Evolutionary conservation across 192 early-diverging fungal species (phyloP), one percentile per base, ranked within the genome.

Genomic region (Podochytrium sp.): DNA sequence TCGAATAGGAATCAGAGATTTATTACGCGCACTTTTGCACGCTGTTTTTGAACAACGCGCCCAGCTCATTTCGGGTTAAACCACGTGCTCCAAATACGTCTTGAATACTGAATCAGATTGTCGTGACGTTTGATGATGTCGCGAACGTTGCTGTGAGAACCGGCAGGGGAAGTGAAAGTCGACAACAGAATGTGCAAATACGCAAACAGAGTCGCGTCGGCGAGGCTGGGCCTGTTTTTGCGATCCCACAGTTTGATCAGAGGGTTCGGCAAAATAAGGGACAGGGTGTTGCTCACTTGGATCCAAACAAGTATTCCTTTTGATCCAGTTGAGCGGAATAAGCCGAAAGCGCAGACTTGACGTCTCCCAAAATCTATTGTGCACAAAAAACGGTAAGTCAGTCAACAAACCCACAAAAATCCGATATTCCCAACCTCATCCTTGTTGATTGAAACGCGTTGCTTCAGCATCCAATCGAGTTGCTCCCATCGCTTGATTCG

Each of bases 121-220:
- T 85, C 78, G 55, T 88, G 76, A 20, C 77, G 73, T 30, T 75
- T 78, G 14, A 87, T 78, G 35, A 82, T 75, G 37, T 82, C 73
- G 33, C 76, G 67, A n/a, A 88, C 77, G 20, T 61, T 68, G 49
- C 73, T 79, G 16, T 82, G 81, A 1, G 56, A 47, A 6, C 69
- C 65, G 7, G 64, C 56, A 47, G 80, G 76, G 18, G 79, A 33
- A 25, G 74, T 74, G 16, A 90, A 73, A 34, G 66, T 50, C 16
- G 80, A 82, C 16, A 82, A 69, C 32, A 89, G 84, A 52, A 79
- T 67, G 43, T 90, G 86, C 12, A 88, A 73, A 69, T 90, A 86
- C 6, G 87, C 80, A 81, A 90, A 90, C 1, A 87, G 61, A 10
- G 80, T 73, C 12, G 89, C 89, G 72, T 90, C 89, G 1, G 84